Evolutionary conservation across 2,329 filamentous ascomycete genomes (phyloP), one percentile per base, ranked within the genome.

Genomic region (Shiraia bambusicola): DNA sequence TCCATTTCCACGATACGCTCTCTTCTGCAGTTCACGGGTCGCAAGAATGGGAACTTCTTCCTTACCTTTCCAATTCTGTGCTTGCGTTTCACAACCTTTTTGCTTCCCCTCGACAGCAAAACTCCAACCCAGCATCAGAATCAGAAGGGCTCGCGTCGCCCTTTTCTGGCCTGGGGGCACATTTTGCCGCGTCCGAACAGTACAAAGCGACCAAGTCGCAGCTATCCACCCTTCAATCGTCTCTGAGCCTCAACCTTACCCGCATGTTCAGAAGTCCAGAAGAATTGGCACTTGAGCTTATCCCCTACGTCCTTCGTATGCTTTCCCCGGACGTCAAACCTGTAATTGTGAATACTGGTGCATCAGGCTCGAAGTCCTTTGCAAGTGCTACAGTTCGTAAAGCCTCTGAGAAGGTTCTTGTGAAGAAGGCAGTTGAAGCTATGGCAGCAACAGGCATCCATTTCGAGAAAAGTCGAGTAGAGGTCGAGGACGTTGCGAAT

Each of bases 41-140:
- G 45, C 92, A 96, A 65, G 91, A 95, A 41, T 98, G 93, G 87
- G 93, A 98, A 67, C 74, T 98, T 12, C 81, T 80, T 0, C 84
- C 88, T 0, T 98, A 98, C 65, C 79, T 97, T 34, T 88, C 84
- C 58, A 87, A 93, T 54, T 85, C 92, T 0, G 80, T 93, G 12
- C 79, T 97, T 2, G 93, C 88, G 3, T 96, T 95, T 61, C 94
- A 98, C 64, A 78, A 88, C 61, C 78, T 98, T 10, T 98, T 98
- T 61, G 88, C 91, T 3, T 86, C 87, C 0, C 81, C 17, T 4
- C 60, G 62, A 12, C 58, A 66, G 26, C 74, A 78, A 58, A 54
- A 42, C 13, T 55, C 73, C 5, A 71, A 76, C 1, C 70, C 73
- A 2, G 53, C 57, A 15, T 40, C 57, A 10, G 65, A 67, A 8